These are phyloP conservation scores for Cercis canadensis DNA, from an alignment of 306 rosid species.

Conservation along the genomic window DNA sequence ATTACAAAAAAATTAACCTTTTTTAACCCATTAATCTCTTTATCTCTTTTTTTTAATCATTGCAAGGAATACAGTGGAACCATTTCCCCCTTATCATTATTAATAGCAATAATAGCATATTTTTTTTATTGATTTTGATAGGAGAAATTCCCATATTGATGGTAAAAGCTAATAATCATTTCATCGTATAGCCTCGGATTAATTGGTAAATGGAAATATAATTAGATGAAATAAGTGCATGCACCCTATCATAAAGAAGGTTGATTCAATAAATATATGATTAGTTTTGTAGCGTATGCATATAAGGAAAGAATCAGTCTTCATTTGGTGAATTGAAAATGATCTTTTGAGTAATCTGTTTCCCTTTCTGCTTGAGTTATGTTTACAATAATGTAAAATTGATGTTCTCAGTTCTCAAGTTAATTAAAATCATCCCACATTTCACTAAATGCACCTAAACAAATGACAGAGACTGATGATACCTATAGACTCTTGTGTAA, in stretches of 20 bases:
- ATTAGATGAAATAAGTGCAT: neutral
- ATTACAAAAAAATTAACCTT: too few species aligned
- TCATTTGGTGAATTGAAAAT: conserved; percentile 1
- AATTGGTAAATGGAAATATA: neutral
- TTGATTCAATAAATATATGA: neutral
- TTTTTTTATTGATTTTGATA: too few species aligned
- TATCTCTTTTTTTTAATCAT: too few species aligned
- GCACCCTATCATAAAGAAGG: conserved; percentile 15
- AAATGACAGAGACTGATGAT: conserved; percentile 32
- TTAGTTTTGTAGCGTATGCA: neutral
- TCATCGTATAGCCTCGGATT: neutral
- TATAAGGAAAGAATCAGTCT: neutral
- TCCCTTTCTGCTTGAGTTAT: conserved; percentile 2
- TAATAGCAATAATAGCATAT: neutral
- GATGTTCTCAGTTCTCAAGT: neutral
- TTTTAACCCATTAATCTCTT: neutral
- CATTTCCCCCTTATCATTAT: neutral
- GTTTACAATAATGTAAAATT: conserved; percentile 33
- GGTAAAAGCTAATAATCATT: conserved; percentile 32
- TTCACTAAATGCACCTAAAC: conserved; percentile 31
- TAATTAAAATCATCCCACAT: conserved; percentile 4
- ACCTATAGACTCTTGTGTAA: conserved; percentile 20
- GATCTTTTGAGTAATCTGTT: too few species aligned
- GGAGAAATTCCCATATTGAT: too few species aligned
- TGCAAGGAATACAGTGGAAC: too few species aligned